Conservation (phyloP, 2,329 filamentous ascomycete species). For the Alternaria novae-zelandiae region DNA sequence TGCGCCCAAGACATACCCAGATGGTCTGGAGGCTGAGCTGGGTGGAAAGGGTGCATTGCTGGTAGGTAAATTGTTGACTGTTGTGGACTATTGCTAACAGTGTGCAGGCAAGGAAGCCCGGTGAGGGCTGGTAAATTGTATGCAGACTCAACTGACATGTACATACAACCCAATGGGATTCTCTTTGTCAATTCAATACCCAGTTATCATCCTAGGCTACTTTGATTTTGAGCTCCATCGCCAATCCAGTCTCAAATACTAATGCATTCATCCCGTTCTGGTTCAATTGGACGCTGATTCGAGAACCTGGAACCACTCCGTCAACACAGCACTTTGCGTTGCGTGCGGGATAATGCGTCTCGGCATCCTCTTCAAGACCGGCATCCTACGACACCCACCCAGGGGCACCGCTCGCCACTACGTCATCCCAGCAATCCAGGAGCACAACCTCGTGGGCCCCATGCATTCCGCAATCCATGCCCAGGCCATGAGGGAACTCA, state of each 20-base stretch:
- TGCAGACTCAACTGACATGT: neutral
- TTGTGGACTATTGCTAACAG: slow-evolving; percentile 4
- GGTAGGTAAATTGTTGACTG: slow-evolving; percentile 35
- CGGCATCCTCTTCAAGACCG: neutral
- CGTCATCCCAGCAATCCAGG: neutral
- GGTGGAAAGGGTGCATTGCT: slow-evolving; percentile 53
- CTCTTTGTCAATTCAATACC: slow-evolving; percentile 6
- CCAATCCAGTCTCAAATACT: neutral
- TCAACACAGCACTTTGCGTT: neutral
- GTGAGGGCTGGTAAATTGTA: slow-evolving; percentile 23
- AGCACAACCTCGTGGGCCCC: neutral
- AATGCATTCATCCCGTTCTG: neutral
- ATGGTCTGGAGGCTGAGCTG: slow-evolving; percentile 56
- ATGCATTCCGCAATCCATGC: neutral
- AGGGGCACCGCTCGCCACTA: neutral
- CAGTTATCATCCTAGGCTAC: neutral
- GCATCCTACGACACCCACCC: neutral
- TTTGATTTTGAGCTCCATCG: neutral
- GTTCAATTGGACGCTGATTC: neutral
- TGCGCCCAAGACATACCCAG: slow-evolving; percentile 54
- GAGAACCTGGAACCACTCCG: neutral
- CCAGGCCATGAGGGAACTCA: neutral
- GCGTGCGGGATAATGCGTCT: neutral
- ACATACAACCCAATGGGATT: slow-evolving; percentile 12
- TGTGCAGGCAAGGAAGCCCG: slow-evolving; percentile 30